Evolutionary conservation across 495 filamentous ascomycete genomes (phyloP).

Genomic region (Aspergillus hancockii): DNA sequence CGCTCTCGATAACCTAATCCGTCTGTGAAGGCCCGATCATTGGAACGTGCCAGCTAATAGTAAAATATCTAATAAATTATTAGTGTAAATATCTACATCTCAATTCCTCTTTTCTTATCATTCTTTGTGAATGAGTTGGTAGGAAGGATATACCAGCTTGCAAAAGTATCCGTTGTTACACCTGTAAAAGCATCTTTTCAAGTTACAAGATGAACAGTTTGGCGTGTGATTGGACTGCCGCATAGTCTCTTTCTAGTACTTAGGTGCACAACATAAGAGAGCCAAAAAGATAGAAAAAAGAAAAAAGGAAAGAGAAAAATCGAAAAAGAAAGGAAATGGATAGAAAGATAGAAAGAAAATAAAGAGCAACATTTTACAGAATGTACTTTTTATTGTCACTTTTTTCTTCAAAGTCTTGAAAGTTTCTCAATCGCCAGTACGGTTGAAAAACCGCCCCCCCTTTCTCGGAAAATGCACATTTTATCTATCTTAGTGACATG

Average conservation of each 20-base stretch:
- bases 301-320: conserved; percentile 5
- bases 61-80: not conserved
- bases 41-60: not conserved
- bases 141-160: conserved; percentile 7
- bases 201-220: conserved; percentile 8
- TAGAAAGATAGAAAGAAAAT: conserved; percentile 6
- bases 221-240: conserved; percentile 9
- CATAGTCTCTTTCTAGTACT: not conserved
- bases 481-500: conserved; percentile 5
- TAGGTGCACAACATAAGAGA: not conserved
- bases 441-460: not conserved
- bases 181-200: conserved; percentile 10
- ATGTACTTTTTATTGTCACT: not conserved
- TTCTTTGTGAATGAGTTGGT: conserved; percentile 7
- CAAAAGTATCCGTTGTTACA: conserved; percentile 12
- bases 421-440: not conserved
- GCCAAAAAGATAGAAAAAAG: too few relatives aligned
- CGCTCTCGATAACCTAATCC: too few relatives aligned
- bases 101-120: conserved; percentile 7
- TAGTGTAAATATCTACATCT: conserved; percentile 2
- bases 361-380: not conserved
- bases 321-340: conserved; percentile 12
- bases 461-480: not conserved
- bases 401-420: not conserved
- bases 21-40: not conserved